These are phyloP conservation scores for Rhizophagus prolifer DNA, from an alignment of 192 early-diverging fungal genomes.

Conservation along the genomic window DNA sequence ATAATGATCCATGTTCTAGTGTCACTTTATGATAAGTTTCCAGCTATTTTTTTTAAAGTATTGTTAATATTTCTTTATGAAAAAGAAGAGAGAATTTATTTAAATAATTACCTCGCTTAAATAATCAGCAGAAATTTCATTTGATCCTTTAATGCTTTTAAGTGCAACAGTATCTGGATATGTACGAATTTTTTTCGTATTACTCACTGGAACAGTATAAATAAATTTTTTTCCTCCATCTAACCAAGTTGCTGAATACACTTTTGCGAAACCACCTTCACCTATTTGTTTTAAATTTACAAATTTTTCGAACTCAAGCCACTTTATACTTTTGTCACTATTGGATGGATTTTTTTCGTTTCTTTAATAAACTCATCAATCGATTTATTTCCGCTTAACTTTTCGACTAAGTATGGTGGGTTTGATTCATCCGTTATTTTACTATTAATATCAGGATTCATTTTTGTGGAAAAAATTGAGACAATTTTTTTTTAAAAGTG, in stretches of 20 bases:
- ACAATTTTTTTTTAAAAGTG: no score
- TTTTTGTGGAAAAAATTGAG: no score
- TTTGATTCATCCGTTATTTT: no score
- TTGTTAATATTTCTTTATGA: neutral
- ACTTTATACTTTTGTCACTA: neutral
- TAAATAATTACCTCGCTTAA: neutral
- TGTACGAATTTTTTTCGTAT: neutral
- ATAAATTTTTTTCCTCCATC: neutral
- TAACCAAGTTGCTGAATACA: neutral
- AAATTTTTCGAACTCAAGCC: neutral
- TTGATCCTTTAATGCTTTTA: neutral
- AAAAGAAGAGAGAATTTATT: neutral
- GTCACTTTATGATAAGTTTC: neutral
- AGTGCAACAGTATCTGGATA: neutral
- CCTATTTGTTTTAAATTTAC: neutral
- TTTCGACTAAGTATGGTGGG: no score
- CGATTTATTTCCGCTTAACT: neutral
- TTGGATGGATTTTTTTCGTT: neutral
- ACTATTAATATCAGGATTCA: no score
- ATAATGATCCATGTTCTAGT: neutral
- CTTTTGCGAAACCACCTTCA: neutral
- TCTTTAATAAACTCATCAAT: neutral
- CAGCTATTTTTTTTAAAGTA: neutral
- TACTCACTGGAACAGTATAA: neutral
- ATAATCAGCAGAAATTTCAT: neutral